phyloP scores from a whole-genome alignment of 2,329 filamentous ascomycete species.

The Sporothrix pallida region DNA sequence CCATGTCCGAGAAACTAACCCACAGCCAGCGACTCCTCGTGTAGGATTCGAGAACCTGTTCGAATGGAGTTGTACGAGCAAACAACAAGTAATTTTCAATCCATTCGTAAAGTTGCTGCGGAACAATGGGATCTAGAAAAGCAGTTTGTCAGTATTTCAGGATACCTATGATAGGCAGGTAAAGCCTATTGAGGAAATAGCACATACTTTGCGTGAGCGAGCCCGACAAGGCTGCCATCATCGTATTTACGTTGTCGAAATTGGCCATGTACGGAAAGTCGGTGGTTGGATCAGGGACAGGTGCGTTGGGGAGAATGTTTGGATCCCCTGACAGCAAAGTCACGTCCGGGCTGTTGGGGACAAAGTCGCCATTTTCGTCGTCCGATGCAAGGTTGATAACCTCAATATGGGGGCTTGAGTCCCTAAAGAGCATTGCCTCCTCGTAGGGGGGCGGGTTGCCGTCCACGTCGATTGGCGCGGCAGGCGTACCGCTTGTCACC shows the following conservation, averaged over 20 bases:
- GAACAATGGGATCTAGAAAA: conserved; percentile 49
- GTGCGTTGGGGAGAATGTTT: conserved; percentile 34
- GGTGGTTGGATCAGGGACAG: conserved; percentile 50
- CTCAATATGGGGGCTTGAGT: conserved; percentile 54
- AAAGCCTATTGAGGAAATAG: background rate
- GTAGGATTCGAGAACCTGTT: conserved; percentile 52
- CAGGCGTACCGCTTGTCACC: conserved; percentile 36
- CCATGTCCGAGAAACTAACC: conserved; percentile 57
- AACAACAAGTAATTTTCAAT: conserved; percentile 56
- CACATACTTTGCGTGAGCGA: conserved; percentile 41
- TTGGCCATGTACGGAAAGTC: conserved; percentile 54
- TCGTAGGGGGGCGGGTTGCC: too few relatives aligned
- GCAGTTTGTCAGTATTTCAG: background rate
- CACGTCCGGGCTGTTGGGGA: conserved; percentile 37
- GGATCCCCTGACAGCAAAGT: conserved; percentile 38
- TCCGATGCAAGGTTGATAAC: conserved; percentile 50
- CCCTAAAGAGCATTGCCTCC: conserved; percentile 47
- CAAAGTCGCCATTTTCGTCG: conserved; percentile 43
- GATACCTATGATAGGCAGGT: conserved; percentile 32
- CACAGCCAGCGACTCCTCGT: conserved; percentile 57
- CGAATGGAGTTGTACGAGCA: conserved; percentile 45
- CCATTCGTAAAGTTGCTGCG: conserved; percentile 57
- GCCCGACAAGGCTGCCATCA: conserved; percentile 40
- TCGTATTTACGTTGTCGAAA: conserved; percentile 42
- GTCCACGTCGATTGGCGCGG: conserved; percentile 38